A percentile compares a stretch with the other conserved stretches of the same genome.
Conservation (phyloP, 208 protist species). For the Acanthamoeba castellanii region DNA sequence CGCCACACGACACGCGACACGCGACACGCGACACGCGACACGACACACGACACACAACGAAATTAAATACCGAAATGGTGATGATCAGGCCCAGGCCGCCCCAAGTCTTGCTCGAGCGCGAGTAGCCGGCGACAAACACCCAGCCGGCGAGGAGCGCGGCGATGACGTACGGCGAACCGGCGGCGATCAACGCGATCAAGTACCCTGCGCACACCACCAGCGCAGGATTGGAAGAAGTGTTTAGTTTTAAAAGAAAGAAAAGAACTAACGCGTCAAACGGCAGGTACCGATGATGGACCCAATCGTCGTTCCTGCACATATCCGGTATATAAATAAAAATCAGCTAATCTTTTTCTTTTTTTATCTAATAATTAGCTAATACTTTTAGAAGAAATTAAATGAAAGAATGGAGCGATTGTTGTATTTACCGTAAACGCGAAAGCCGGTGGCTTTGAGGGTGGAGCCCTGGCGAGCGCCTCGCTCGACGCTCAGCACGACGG, state of each 20-base stretch:
- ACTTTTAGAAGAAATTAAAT: background rate
- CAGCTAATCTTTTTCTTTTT: too few relatives aligned
- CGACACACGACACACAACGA: background rate
- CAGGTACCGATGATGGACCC: too few relatives aligned
- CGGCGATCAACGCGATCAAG: slow-evolving; percentile 47
- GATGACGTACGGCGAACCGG: slow-evolving; percentile 42
- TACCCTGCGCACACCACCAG: slow-evolving; percentile 31
- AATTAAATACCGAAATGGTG: background rate
- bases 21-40: too few relatives aligned
- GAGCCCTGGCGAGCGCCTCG: slow-evolving; percentile 48
- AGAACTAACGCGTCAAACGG: background rate
- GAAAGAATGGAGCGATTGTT: background rate
- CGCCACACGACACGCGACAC: background rate
- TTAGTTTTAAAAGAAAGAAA: background rate
- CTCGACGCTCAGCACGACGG: slow-evolving; percentile 31
- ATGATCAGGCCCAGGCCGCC: slow-evolving; percentile 5
- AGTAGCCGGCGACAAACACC: slow-evolving; percentile 60
- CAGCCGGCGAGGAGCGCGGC: slow-evolving; percentile 14
- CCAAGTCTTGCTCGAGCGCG: slow-evolving; percentile 14
- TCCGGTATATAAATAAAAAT: too few relatives aligned
- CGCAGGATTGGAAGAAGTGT: too few relatives aligned
- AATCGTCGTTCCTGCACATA: too few relatives aligned
- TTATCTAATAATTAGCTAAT: too few relatives aligned
- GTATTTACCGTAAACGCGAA: background rate
- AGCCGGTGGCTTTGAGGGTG: background rate